A percentile compares a stretch with the other conserved stretches of the same genome.
Conservation (phyloP, 2,329 filamentous ascomycete genomes). For the Talaromyces sp. region DNA sequence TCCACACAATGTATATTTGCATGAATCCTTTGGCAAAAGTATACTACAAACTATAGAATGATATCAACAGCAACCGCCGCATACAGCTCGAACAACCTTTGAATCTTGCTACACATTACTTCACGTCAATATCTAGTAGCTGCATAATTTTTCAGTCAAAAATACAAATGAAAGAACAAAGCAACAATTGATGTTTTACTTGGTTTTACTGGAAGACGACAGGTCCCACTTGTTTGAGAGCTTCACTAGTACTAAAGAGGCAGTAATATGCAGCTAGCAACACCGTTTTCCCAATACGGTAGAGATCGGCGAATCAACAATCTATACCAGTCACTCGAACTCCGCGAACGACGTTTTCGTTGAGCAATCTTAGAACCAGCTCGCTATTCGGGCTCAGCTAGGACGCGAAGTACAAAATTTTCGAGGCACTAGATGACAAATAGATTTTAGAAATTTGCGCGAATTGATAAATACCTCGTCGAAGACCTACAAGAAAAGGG, state of each 20-base stretch:
- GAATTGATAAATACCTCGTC: not conserved
- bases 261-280: conserved; percentile 2
- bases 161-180: too few relatives aligned
- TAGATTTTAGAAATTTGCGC: not conserved
- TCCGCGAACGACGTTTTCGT: not conserved
- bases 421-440: not conserved
- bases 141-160: too few relatives aligned
- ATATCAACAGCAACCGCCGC: too few relatives aligned
- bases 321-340: not conserved
- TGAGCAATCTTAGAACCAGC: not conserved
- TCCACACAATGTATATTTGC: too few relatives aligned
- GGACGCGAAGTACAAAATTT: not conserved
- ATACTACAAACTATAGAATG: too few relatives aligned
- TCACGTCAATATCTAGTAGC: too few relatives aligned
- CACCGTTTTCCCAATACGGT: not conserved
- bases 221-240: not conserved
- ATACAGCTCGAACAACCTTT: too few relatives aligned
- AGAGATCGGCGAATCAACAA: not conserved
- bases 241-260: not conserved
- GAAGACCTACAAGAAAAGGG: not conserved
- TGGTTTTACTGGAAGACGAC: too few relatives aligned
- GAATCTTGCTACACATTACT: too few relatives aligned
- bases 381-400: not conserved
- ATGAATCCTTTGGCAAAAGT: too few relatives aligned
- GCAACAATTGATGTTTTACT: too few relatives aligned